These are phyloP conservation scores for Ophiostoma perfectum DNA, from an alignment of 2,329 filamentous ascomycete genomes.

Conservation along the genomic window DNA sequence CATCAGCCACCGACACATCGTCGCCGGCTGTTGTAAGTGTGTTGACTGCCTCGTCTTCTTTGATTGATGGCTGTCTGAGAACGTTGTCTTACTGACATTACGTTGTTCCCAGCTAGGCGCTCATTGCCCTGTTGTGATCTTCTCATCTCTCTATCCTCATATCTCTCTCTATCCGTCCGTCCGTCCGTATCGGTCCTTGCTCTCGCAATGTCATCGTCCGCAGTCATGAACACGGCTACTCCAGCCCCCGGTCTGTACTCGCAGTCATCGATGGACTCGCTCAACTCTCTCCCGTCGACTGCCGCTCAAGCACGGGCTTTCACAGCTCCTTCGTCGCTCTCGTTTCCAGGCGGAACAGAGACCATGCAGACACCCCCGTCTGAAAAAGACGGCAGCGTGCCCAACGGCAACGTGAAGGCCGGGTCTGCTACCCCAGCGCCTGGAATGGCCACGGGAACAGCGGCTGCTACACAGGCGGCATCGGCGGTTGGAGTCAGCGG, in stretches of 20 bases:
- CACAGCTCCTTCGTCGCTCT: constrained; percentile 85
- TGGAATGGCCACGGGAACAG: constrained; percentile 25
- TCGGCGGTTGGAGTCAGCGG: constrained; percentile 80
- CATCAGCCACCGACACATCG: constrained; percentile 26
- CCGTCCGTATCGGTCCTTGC: background rate
- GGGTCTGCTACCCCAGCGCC: constrained; percentile 23
- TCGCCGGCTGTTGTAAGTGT: constrained; percentile 29
- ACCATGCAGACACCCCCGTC: constrained; percentile 27
- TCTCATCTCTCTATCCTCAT: constrained; percentile 3
- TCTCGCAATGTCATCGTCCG: constrained; percentile 25
- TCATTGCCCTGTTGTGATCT: constrained; percentile 10
- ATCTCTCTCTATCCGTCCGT: constrained; percentile 10
- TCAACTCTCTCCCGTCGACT: constrained; percentile 87
- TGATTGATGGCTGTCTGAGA: constrained; percentile 26
- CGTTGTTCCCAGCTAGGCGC: constrained; percentile 23
- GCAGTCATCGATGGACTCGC: constrained; percentile 63
- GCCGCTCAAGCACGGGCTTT: constrained; percentile 94
- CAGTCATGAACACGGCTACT: constrained; percentile 22
- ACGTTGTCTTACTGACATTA: constrained; percentile 26
- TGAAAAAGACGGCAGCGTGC: constrained; percentile 26
- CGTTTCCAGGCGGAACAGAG: constrained; percentile 62
- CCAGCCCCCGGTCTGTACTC: constrained; percentile 26
- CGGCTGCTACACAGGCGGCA: constrained; percentile 75
- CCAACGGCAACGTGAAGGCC: constrained; percentile 25
- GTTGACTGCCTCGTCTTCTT: constrained; percentile 21